These are phyloP conservation scores for Penstemon eatonii DNA, from an alignment of 257 asterid genomes.

Conservation along the genomic window DNA sequence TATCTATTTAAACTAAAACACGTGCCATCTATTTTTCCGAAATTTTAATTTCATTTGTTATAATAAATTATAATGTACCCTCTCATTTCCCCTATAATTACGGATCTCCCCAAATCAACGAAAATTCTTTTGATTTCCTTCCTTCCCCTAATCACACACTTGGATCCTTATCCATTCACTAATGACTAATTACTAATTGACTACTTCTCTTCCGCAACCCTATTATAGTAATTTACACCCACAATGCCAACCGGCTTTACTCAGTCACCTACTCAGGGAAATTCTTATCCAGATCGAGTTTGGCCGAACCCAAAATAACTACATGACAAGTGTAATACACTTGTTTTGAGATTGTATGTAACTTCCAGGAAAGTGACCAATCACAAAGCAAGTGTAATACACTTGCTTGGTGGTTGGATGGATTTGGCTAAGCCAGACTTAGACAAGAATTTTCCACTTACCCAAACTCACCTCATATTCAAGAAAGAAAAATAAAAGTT, in stretches of 20 bases:
- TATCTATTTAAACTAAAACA: not conserved
- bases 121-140: not conserved
- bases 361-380: no score
- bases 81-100: not conserved
- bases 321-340: no score
- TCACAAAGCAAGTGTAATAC: no score
- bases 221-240: not conserved
- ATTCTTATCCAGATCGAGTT: not conserved
- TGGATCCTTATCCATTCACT: slow-evolving; percentile 10
- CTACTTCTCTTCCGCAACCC: not conserved
- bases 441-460: no score
- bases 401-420: no score
- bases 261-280: not conserved
- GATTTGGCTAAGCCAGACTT: no score
- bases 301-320: no score
- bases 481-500: no score
- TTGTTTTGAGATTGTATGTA: no score
- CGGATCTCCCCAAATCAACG: not conserved
- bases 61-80: not conserved
- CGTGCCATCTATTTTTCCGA: not conserved
- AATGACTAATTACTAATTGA: not conserved
- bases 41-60: not conserved
- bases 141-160: not conserved
- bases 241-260: not conserved
- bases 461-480: no score